phyloP scores from a whole-genome alignment of 2,329 filamentous ascomycete genomes.

The Aspergillus ibericus region DNA sequence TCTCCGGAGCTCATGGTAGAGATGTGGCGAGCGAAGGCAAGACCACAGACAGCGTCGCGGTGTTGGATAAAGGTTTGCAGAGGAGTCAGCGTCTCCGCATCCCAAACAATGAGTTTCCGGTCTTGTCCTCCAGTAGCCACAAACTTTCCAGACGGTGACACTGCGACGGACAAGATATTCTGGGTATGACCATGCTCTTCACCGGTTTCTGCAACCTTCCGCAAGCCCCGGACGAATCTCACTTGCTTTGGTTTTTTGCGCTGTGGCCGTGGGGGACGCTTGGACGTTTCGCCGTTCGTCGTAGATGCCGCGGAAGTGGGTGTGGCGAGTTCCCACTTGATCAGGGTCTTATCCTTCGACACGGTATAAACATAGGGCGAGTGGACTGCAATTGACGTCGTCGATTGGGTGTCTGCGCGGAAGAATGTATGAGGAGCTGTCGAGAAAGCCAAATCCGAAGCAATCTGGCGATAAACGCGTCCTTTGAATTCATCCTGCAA shows the following conservation, averaged over 20 bases:
- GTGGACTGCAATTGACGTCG: constrained; percentile 77
- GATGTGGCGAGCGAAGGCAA: constrained; percentile 82
- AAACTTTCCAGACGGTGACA: constrained; percentile 84
- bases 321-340: constrained; percentile 81
- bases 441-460: constrained; percentile 68
- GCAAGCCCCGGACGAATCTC: constrained; percentile 51
- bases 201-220: constrained; percentile 38
- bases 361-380: constrained; percentile 84
- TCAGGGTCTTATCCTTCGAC: constrained; percentile 77
- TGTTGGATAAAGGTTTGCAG: constrained; percentile 88
- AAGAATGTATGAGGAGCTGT: constrained; percentile 70
- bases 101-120: constrained; percentile 82
- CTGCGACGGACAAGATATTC: constrained; percentile 78
- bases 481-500: constrained; percentile 77
- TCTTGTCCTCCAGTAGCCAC: constrained; percentile 89
- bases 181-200: constrained; percentile 72
- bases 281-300: constrained; percentile 62
- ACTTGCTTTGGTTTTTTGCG: constrained; percentile 48
- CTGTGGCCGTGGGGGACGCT: constrained; percentile 56
- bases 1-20: constrained; percentile 59
- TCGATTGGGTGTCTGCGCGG: constrained; percentile 72
- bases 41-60: constrained; percentile 78
- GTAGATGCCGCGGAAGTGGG: constrained; percentile 38
- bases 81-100: constrained; percentile 74
- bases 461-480: constrained; percentile 79